Percentiles rank a stretch among this genome's conserved stretches.
These are phyloP conservation scores for Evernia prunastri DNA, from an alignment of 495 filamentous ascomycete species.

Conservation along the genomic window DNA sequence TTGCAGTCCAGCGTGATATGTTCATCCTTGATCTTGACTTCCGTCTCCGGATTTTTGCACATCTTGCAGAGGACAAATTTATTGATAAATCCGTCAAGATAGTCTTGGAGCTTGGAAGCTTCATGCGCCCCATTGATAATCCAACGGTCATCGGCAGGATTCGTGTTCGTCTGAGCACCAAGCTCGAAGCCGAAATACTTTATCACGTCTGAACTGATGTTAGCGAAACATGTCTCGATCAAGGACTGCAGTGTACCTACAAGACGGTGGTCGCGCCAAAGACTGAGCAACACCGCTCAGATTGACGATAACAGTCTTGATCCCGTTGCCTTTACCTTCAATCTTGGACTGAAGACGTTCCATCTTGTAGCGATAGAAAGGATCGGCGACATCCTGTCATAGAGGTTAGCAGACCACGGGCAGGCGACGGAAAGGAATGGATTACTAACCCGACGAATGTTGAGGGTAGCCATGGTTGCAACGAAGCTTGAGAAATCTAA, in stretches of 20 bases:
- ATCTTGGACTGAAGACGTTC: conserved; percentile 97
- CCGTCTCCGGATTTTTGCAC: conserved; percentile 99
- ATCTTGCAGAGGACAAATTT: conserved; percentile 99
- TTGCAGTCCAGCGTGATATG: conserved; percentile 93
- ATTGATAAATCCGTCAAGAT: conserved; percentile 94
- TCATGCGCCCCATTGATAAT: conserved; percentile 99
- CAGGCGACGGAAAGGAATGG: not conserved
- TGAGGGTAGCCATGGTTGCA: conserved; percentile 81
- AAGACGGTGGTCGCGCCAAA: conserved; percentile 83
- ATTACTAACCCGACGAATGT: conserved; percentile 70
- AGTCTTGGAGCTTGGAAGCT: conserved; percentile 90
- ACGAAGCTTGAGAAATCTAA: conserved; percentile 28
- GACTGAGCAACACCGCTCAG: conserved; percentile 89
- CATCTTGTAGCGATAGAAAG: conserved; percentile 99
- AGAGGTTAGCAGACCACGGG: conserved; percentile 18
- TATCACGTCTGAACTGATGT: conserved; percentile 62
- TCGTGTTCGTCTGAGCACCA: conserved; percentile 95
- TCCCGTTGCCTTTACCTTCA: conserved; percentile 97
- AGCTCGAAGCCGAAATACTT: conserved; percentile 99
- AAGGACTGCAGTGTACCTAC: conserved; percentile 31
- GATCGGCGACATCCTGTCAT: conserved; percentile 76
- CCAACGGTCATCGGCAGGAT: conserved; percentile 96
- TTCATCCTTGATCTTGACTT: conserved; percentile 86
- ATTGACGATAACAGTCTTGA: conserved; percentile 96
- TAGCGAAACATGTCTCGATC: conserved; percentile 5